phyloP scores from a whole-genome alignment of 2,329 filamentous ascomycete species.

The Diplodia scrobiculata region DNA sequence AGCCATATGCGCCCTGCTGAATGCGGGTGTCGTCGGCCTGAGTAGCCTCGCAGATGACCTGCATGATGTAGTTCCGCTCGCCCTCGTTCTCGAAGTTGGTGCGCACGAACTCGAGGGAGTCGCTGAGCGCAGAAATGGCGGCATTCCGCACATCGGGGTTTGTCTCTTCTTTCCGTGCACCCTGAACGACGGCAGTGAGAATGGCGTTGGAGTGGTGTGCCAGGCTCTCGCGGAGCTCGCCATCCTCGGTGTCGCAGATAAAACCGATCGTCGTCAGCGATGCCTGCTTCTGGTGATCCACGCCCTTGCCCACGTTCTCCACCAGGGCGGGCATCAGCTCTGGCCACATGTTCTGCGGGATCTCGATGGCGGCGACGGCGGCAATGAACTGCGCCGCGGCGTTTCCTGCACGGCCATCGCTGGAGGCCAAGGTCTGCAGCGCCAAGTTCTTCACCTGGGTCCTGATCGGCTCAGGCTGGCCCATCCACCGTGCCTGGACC shows the following conservation, averaged over 20 bases:
- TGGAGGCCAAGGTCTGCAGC: slow-evolving; percentile 81
- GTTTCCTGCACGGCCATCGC: slow-evolving; percentile 78
- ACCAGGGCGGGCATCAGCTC: slow-evolving; percentile 88
- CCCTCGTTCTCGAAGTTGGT: slow-evolving; percentile 99
- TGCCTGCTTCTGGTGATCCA: slow-evolving; percentile 86
- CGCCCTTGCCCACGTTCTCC: slow-evolving; percentile 85
- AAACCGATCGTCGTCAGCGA: slow-evolving; percentile 97
- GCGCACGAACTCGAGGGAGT: slow-evolving; percentile 95
- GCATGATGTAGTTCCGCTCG: slow-evolving; percentile 99
- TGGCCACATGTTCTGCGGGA: slow-evolving; percentile 89
- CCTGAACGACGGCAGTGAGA: slow-evolving; percentile 94
- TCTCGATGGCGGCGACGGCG: slow-evolving; percentile 89
- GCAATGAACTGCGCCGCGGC: slow-evolving; percentile 94
- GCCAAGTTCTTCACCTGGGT: slow-evolving; percentile 83
- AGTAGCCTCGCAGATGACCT: slow-evolving; percentile 98
- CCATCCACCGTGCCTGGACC: slow-evolving; percentile 90
- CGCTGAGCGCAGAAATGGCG: slow-evolving; percentile 89
- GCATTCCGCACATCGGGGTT: slow-evolving; percentile 89
- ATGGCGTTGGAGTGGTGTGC: slow-evolving; percentile 94
- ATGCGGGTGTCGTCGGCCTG: slow-evolving; percentile 89
- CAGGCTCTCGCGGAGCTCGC: slow-evolving; percentile 78
- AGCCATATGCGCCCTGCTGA: slow-evolving; percentile 94
- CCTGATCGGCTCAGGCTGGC: slow-evolving; percentile 82
- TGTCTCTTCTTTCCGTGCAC: slow-evolving; percentile 91
- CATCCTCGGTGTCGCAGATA: slow-evolving; percentile 93